A percentile compares a stretch with the other conserved stretches of the same genome.
phyloP scores from a whole-genome alignment of 345 rosid genomes.

The Ceriops tagal region DNA sequence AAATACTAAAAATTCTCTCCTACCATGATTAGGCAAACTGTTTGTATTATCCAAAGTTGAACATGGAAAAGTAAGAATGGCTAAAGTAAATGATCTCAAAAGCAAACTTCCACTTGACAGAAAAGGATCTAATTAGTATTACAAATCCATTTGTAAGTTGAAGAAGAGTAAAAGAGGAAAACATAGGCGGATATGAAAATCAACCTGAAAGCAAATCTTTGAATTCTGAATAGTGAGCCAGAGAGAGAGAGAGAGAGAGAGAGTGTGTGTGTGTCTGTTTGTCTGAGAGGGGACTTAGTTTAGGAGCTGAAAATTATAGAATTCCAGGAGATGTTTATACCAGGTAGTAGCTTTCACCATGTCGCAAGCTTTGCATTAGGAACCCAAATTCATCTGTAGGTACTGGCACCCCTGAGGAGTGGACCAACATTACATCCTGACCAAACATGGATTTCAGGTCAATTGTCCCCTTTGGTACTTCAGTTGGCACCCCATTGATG shows the following conservation, averaged over 20 bases:
- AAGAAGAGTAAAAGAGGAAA: background rate
- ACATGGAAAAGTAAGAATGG: background rate
- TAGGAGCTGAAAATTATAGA: background rate
- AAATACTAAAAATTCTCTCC: slow-evolving; percentile 30
- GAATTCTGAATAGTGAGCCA: background rate
- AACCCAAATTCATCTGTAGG: slow-evolving; percentile 76
- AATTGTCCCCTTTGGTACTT: slow-evolving; percentile 68
- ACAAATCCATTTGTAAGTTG: background rate
- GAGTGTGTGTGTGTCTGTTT: too few relatives aligned
- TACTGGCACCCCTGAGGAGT: slow-evolving; percentile 72
- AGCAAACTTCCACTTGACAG: background rate
- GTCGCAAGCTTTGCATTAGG: slow-evolving; percentile 68
- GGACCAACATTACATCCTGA: slow-evolving; percentile 60
- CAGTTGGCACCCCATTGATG: slow-evolving; percentile 81
- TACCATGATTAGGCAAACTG: slow-evolving; percentile 17
- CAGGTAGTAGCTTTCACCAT: slow-evolving; percentile 95
- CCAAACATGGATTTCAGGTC: slow-evolving; percentile 79
- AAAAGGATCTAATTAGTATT: too few relatives aligned
- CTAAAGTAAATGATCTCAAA: background rate
- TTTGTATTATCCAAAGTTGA: background rate
- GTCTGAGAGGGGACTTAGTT: too few relatives aligned
- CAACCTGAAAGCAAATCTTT: background rate
- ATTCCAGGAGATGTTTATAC: slow-evolving; percentile 36
- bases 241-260: too few relatives aligned
- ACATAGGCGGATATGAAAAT: background rate